Percentiles rank a stretch among this genome's conserved stretches.
Evolutionary conservation across 176 grass and related monocot species (phyloP).

Genomic region (Musa itinerans): DNA sequence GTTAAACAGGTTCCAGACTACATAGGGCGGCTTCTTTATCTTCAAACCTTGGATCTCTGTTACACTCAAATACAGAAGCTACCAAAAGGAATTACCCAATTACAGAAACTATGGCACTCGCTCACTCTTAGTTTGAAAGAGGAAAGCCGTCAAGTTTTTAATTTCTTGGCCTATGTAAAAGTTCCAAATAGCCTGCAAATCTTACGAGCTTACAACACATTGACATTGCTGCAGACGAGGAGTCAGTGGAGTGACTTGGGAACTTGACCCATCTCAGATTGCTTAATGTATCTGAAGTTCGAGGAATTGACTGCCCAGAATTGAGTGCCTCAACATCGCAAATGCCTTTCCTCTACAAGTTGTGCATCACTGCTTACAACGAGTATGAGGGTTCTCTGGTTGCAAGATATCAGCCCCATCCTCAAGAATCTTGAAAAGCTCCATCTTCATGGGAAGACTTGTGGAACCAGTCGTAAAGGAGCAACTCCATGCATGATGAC

Average conservation of each 20-base stretch:
- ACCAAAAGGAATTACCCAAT: constrained; percentile 17
- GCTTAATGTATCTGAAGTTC: background rate
- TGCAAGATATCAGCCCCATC: background rate
- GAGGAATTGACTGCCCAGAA: background rate
- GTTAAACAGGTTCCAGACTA: constrained; percentile 29
- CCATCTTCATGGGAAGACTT: constrained; percentile 10
- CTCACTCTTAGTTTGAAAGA: constrained; percentile 5
- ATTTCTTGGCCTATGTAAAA: constrained; percentile 1
- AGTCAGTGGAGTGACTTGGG: background rate
- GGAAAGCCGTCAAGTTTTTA: background rate
- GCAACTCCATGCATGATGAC: background rate
- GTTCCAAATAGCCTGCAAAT: constrained; percentile 23
- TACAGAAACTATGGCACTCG: constrained; percentile 32
- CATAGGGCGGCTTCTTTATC: constrained; percentile 25
- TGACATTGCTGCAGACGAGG: background rate
- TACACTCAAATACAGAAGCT: constrained; percentile 23
- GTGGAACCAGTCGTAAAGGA: background rate
- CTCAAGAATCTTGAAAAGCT: constrained; percentile 23
- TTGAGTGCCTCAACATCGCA: background rate
- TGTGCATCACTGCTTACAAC: constrained; percentile 3
- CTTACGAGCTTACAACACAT: background rate
- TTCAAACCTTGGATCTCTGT: constrained; percentile 33
- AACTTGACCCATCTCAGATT: background rate
- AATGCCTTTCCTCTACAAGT: constrained; percentile 19
- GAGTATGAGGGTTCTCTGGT: constrained; percentile 20